Percentiles rank a stretch among this genome's conserved stretches.
These are phyloP conservation scores for Kodamaea fungicola DNA, from an alignment of 1,139 yeast species.

Conservation along the genomic window DNA sequence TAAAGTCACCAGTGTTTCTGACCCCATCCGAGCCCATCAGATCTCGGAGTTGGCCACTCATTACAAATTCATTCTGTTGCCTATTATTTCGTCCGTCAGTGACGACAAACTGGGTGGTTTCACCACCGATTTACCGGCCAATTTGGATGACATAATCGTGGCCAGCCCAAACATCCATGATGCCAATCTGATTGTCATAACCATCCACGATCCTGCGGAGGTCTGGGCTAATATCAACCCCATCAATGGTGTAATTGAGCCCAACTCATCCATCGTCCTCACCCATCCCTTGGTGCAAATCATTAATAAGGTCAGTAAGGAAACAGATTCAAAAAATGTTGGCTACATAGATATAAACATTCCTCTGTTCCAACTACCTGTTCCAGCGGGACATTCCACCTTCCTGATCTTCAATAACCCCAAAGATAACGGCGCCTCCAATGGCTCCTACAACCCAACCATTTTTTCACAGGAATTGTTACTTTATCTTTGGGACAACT, in stretches of 20 bases:
- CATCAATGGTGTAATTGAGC: slow-evolving; percentile 70
- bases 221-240: slow-evolving; percentile 89
- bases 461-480: slow-evolving; percentile 74
- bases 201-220: slow-evolving; percentile 91
- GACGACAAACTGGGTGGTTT: slow-evolving; percentile 26
- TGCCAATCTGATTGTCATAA: slow-evolving; percentile 58
- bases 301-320: slow-evolving; percentile 30
- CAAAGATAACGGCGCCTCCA: slow-evolving; percentile 11
- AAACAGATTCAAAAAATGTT: slow-evolving; percentile 46
- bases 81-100: slow-evolving; percentile 42
- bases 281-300: slow-evolving; percentile 42
- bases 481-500: slow-evolving; percentile 87
- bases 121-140: slow-evolving; percentile 44
- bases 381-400: slow-evolving; percentile 17
- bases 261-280: slow-evolving; percentile 64
- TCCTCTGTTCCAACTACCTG: slow-evolving; percentile 47
- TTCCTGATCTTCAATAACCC: slow-evolving; percentile 7
- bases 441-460: slow-evolving; percentile 50
- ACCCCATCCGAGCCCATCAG: slow-evolving; percentile 73
- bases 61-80: slow-evolving; percentile 63
- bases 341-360: slow-evolving; percentile 85
- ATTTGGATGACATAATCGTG: slow-evolving; percentile 65
- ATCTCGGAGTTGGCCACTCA: slow-evolving; percentile 51
- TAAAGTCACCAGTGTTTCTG: slow-evolving; percentile 37
- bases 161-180: slow-evolving; percentile 74